phyloP scores from a whole-genome alignment of 768 basidiomycete species.

The Coprinellus micaceus region DNA sequence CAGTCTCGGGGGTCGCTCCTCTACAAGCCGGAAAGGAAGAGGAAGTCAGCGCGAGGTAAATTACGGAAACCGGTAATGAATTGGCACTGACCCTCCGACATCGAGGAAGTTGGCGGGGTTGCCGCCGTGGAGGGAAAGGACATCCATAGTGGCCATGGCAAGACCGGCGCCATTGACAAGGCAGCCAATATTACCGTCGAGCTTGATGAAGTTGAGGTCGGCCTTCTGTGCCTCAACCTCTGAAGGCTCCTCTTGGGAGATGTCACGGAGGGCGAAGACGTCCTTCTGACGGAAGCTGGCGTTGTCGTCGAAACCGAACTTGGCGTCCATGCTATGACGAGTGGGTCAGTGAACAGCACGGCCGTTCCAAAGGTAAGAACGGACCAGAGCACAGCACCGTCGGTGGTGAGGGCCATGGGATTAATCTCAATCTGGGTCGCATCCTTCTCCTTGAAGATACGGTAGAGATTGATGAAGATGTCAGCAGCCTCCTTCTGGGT shows the following conservation, averaged over 20 bases:
- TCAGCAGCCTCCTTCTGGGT: constrained; percentile 85
- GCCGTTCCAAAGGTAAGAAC: constrained; percentile 18
- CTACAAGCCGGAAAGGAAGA: constrained; percentile 33
- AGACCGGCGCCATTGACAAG: constrained; percentile 97
- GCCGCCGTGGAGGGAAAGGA: constrained; percentile 92
- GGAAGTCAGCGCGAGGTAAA: constrained; percentile 8
- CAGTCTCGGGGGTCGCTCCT: constrained; percentile 98
- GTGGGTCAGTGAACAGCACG: neutral
- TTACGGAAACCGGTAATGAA: neutral
- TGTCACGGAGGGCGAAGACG: constrained; percentile 83
- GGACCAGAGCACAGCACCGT: constrained; percentile 91
- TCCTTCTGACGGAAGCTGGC: constrained; percentile 97
- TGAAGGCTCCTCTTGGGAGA: constrained; percentile 92
- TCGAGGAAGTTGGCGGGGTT: constrained; percentile 99
- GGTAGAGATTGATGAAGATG: constrained; percentile 91
- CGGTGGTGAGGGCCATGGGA: constrained; percentile 88
- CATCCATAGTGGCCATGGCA: constrained; percentile 99
- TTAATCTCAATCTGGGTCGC: constrained; percentile 99
- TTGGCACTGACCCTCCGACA: constrained; percentile 77
- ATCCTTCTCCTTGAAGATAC: constrained; percentile 97
- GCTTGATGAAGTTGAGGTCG: constrained; percentile 97
- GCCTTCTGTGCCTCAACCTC: constrained; percentile 98
- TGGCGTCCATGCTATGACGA: constrained; percentile 90
- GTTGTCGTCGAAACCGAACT: constrained; percentile 99
- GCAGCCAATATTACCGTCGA: constrained; percentile 96